Conservation (phyloP, 495 filamentous ascomycete species). For the Tuber calosporum region DNA sequence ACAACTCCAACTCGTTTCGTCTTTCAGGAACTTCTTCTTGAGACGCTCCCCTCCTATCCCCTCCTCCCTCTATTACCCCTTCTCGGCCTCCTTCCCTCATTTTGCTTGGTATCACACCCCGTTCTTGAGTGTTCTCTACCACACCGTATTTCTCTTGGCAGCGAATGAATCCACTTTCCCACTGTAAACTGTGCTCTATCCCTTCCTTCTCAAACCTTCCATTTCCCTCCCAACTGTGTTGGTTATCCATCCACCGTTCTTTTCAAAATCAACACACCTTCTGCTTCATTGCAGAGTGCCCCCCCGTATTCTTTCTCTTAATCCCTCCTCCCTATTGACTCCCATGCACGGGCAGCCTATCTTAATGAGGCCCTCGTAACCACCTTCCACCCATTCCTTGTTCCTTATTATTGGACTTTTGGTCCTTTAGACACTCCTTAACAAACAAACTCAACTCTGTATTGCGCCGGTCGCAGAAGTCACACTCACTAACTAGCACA, state of each 20-base stretch:
- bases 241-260: not conserved
- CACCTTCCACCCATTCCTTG: slow-evolving; percentile 30
- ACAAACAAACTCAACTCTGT: slow-evolving; percentile 14
- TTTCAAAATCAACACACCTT: not conserved
- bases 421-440: slow-evolving; percentile 34
- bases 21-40: not conserved
- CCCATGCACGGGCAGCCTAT: not conserved
- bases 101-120: not conserved
- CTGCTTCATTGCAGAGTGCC: slow-evolving; percentile 3
- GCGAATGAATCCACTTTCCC: not conserved
- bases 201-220: not conserved
- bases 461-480: slow-evolving; percentile 34
- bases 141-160: not conserved
- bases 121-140: not conserved
- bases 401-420: slow-evolving; percentile 23
- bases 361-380: slow-evolving; percentile 31
- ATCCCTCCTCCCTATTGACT: not conserved
- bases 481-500: slow-evolving; percentile 24
- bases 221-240: not conserved
- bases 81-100: not conserved
- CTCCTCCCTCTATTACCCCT: not conserved
- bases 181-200: not conserved
- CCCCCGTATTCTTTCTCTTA: not conserved
- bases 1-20: not conserved
- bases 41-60: not conserved